Evolutionary conservation across 768 basidiomycete species (phyloP), one percentile per base, ranked within the genome.

Genomic region (Stropharia rugosoannulata): DNA sequence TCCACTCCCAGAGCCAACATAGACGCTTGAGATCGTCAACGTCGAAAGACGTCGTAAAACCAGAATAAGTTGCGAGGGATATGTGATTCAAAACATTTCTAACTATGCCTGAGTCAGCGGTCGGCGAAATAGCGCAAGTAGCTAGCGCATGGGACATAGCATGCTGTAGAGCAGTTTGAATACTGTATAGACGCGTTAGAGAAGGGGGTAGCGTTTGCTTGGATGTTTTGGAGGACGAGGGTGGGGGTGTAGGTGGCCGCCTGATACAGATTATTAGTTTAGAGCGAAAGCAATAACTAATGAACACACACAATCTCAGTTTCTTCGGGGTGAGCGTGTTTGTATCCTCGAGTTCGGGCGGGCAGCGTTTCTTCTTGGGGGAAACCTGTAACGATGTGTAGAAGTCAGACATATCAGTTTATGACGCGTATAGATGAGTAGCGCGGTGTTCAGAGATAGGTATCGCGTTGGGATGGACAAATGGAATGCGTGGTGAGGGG

Each of bases 1-100:
- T 85, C 92, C 92, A 94, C 67, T 93, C 92, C 90, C 92, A 93
- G 13, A 93, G 57, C 91, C 92, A 93, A 70, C 91, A 93, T 16
- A 94, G 78, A 56, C 87, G 79, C 54, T 76, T 82, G 44, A 93
- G 74, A 63, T 92, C 91, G 47, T 86, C 81, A n/a, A 84, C 59
- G 32, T 80, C 79, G 60, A 90, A 85, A 52, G 82, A 80, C 3
- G 84, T 79, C 1, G 80, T 73, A 41, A 93, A 72, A 8, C 89
- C 90, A 35, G 82, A 65, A 67, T 90, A 90, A 25, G 85, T 85
- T 48, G 76, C 76, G 45, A 91, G 68, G 37, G 91, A 87, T 47
- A 88, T 66, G 63, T 92, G 85, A 62, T 90, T 93, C 45, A 93
- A 77, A 18, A 93, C 89, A 67, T 87, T 90, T 58, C 83, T 82